phyloP scores from a whole-genome alignment of 106 monocot genomes.

The Allium cepa region DNA sequence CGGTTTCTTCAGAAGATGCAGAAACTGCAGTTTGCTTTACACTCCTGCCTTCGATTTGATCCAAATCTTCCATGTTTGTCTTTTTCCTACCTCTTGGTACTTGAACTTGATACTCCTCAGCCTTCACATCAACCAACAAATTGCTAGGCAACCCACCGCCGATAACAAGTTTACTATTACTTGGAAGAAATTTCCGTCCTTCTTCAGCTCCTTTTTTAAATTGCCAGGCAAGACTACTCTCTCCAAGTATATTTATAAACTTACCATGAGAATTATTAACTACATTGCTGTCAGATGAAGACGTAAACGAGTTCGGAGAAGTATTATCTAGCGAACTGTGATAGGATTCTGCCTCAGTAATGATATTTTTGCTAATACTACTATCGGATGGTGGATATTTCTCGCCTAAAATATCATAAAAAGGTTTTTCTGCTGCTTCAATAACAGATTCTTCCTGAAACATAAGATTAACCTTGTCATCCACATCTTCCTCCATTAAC shows the following conservation, averaged over 20 bases:
- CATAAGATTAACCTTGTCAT: constrained; percentile 41
- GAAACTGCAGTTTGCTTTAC: constrained; percentile 52
- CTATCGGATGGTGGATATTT: constrained; percentile 33
- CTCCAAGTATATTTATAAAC: constrained; percentile 7
- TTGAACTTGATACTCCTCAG: constrained; percentile 4
- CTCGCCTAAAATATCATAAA: constrained; percentile 77
- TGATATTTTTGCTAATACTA: neutral
- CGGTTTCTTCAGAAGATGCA: constrained; percentile 24
- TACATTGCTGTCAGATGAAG: neutral
- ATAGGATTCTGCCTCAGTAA: too few species aligned
- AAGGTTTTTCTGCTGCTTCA: constrained; percentile 70
- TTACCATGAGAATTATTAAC: too few species aligned
- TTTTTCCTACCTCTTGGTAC: constrained; percentile 34
- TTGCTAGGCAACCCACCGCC: constrained; percentile 7
- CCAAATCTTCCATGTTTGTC: constrained; percentile 31
- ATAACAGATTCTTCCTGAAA: constrained; percentile 36
- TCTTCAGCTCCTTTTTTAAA: constrained; percentile 71
- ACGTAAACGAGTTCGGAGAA: neutral
- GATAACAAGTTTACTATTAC: constrained; percentile 30
- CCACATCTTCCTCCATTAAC: constrained; percentile 88
- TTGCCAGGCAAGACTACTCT: constrained; percentile 38
- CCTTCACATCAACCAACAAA: constrained; percentile 4
- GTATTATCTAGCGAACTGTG: neutral
- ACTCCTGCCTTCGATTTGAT: constrained; percentile 51
- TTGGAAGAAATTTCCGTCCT: constrained; percentile 63